phyloP scores from a whole-genome alignment of 495 filamentous ascomycete genomes.

The Penicillium mononematosum region DNA sequence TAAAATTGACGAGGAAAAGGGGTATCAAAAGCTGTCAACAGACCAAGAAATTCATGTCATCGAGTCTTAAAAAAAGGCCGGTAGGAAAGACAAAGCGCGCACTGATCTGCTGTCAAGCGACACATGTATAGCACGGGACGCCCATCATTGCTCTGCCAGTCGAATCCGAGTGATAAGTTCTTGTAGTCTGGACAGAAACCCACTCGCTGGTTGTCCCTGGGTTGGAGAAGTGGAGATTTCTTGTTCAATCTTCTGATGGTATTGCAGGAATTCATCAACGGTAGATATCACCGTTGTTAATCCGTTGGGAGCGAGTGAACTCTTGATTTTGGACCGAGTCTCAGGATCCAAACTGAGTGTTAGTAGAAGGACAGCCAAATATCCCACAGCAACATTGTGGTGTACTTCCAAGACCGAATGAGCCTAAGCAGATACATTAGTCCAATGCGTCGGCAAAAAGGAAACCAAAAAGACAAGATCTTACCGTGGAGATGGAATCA shows the following conservation, averaged over 20 bases:
- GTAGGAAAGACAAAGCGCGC: background rate
- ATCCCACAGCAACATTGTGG: slow-evolving; percentile 86
- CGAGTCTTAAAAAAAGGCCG: background rate
- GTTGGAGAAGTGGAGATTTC: slow-evolving; percentile 25
- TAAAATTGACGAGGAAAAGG: background rate
- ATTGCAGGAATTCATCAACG: slow-evolving; percentile 78
- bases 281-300: slow-evolving; percentile 68
- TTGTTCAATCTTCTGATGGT: slow-evolving; percentile 71
- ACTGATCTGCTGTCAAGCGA: background rate
- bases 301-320: slow-evolving; percentile 55
- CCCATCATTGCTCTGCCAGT: slow-evolving; percentile 11
- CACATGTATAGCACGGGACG: background rate
- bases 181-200: slow-evolving; percentile 61
- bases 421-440: slow-evolving; percentile 52
- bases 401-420: slow-evolving; percentile 81
- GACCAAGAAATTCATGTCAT: slow-evolving; percentile 2
- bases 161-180: slow-evolving; percentile 40
- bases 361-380: slow-evolving; percentile 80
- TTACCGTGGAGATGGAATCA: slow-evolving; percentile 48
- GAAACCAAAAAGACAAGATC: slow-evolving; percentile 5
- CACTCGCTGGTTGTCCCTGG: slow-evolving; percentile 38
- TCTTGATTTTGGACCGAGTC: slow-evolving; percentile 50
- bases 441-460: background rate
- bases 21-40: slow-evolving; percentile 13
- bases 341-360: slow-evolving; percentile 65